Conservation (phyloP, 148 eudicot genomes). For the Camellia granthamiana region DNA sequence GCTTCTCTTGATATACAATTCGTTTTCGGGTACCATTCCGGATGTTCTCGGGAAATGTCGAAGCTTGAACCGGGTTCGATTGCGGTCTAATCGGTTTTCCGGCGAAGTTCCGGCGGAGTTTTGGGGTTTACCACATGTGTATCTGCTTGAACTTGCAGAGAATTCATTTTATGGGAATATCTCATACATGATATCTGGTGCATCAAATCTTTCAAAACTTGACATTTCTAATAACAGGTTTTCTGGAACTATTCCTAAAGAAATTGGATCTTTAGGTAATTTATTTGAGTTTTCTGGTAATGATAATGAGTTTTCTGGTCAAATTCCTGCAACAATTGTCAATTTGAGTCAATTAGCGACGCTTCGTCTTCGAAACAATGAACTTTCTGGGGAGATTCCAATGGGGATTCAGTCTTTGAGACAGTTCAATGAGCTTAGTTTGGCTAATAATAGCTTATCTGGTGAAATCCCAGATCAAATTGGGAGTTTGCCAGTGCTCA, state of each 20-base stretch:
- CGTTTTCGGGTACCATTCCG: conserved; percentile 29
- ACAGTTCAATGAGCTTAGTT: conserved; percentile 43
- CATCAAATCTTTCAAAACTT: conserved; percentile 40
- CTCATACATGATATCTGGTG: conserved; percentile 30
- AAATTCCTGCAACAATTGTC: conserved; percentile 28
- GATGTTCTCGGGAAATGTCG: conserved; percentile 31
- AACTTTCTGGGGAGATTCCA: conserved; percentile 34
- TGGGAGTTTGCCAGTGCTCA: conserved; percentile 39
- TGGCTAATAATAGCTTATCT: conserved; percentile 38
- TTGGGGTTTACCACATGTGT: conserved; percentile 44
- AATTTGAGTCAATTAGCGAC: conserved; percentile 27
- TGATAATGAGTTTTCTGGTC: conserved; percentile 35
- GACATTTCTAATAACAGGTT: conserved; percentile 29
- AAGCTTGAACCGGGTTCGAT: conserved; percentile 33
- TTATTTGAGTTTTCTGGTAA: conserved; percentile 31
- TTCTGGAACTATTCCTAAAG: conserved; percentile 37
- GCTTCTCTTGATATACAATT: conserved; percentile 34
- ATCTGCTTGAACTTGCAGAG: conserved; percentile 36
- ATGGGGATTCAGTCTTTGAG: conserved; percentile 24
- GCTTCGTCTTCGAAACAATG: conserved; percentile 44
- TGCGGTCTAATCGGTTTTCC: conserved; percentile 27
- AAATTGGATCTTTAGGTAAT: conserved; percentile 33
- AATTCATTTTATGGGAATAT: conserved; percentile 44
- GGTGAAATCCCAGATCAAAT: conserved; percentile 44
- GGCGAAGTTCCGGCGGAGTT: conserved; percentile 37